Percentiles rank a stretch among this genome's conserved stretches.
Evolutionary conservation across 1,139 yeast species (phyloP).

Genomic region (Taphrina populina): DNA sequence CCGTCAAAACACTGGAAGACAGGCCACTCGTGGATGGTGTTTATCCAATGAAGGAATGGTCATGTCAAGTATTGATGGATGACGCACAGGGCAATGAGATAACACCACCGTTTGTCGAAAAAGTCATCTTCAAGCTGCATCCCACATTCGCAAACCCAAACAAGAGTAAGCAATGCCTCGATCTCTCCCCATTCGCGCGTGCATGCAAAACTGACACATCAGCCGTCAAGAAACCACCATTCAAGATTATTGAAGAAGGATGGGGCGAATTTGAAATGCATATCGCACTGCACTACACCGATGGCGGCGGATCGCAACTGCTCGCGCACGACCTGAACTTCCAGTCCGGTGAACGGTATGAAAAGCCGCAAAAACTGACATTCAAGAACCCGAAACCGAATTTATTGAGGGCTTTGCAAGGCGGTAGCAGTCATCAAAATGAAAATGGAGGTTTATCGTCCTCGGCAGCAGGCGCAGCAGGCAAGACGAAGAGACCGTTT

Average conservation of each 20-base stretch:
- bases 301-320: conserved; percentile 84
- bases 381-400: conserved; percentile 33
- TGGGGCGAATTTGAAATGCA: conserved; percentile 98
- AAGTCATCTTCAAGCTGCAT: conserved; percentile 87
- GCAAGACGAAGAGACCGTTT: conserved; percentile 48
- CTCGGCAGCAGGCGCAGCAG: too few species aligned
- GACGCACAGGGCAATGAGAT: conserved; percentile 78
- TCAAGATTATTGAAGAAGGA: conserved; percentile 86
- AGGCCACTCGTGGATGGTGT: conserved; percentile 85
- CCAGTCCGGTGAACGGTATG: conserved; percentile 65
- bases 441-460: too few species aligned
- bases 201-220: too few species aligned
- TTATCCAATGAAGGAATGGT: conserved; percentile 96
- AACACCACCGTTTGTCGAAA: conserved; percentile 86
- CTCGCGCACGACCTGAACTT: conserved; percentile 87
- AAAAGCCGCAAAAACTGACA: conserved; percentile 58
- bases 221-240: conserved; percentile 79
- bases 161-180: conserved; percentile 47
- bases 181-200: neutral
- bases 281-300: conserved; percentile 71
- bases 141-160: conserved; percentile 92
- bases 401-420: conserved; percentile 25
- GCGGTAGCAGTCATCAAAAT: too few species aligned
- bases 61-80: conserved; percentile 69
- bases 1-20: conserved; percentile 55